Evolutionary conservation across 352 stramenopile genomes (phyloP).

Genomic region (Peronospora belbahrii): DNA sequence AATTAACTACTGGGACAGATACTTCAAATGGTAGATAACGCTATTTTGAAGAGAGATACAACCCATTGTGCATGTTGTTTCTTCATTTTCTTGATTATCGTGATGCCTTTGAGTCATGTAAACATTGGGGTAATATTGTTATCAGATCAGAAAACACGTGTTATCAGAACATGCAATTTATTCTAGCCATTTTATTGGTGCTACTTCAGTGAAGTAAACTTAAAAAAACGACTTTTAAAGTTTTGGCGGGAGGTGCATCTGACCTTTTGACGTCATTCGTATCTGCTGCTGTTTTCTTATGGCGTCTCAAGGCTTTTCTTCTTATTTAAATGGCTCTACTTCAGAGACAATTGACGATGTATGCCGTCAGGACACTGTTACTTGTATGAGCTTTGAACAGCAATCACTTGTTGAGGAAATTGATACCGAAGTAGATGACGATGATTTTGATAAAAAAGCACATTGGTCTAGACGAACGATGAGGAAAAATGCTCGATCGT

Average conservation of each 20-base stretch:
- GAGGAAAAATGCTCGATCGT: slow-evolving; percentile 28
- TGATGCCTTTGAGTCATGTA: no score
- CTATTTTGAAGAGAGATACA: no score
- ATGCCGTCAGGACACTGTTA: slow-evolving; percentile 45
- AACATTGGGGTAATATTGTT: no score
- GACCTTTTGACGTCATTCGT: not conserved
- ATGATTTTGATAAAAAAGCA: slow-evolving; percentile 59
- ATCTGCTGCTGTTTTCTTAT: no score
- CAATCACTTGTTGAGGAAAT: slow-evolving; percentile 52
- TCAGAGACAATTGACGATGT: not conserved
- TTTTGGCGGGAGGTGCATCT: slow-evolving; percentile 17
- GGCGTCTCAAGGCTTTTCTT: slow-evolving; percentile 29
- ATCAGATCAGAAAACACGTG: no score
- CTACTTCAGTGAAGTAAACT: not conserved
- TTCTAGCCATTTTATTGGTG: not conserved
- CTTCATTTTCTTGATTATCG: no score
- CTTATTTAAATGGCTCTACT: slow-evolving; percentile 26
- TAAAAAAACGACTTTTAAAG: slow-evolving; percentile 6
- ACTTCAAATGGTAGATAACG: no score
- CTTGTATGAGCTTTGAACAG: slow-evolving; percentile 46
- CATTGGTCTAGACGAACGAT: slow-evolving; percentile 46
- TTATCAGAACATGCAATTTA: no score
- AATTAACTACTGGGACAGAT: no score
- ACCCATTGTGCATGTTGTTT: no score
- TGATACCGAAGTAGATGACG: slow-evolving; percentile 64